Evolutionary conservation across 441 rosid species (phyloP).

Genomic region (Euphorbia celastroides): DNA sequence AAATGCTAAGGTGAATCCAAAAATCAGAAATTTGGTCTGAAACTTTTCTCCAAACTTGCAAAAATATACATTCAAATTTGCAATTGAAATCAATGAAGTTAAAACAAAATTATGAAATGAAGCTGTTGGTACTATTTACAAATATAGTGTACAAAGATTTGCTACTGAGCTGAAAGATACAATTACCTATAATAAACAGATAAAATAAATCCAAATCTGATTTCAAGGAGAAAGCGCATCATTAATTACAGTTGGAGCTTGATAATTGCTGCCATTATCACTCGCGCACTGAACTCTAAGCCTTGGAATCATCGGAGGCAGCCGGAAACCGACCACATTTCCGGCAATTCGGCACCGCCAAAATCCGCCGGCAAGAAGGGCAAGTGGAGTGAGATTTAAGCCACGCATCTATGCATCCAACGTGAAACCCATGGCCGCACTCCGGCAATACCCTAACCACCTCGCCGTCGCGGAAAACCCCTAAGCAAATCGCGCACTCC

Average conservation of each 20-base stretch:
- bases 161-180: background rate
- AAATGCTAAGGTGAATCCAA: no score
- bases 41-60: no score
- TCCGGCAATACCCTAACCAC: conserved; percentile 72
- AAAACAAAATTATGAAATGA: no score
- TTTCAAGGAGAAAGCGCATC: conserved; percentile 15
- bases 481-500: conserved; percentile 78
- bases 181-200: no score
- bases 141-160: background rate
- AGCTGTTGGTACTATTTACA: background rate
- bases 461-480: conserved; percentile 59
- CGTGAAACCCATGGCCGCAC: conserved; percentile 89
- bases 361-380: conserved; percentile 87
- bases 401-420: conserved; percentile 82
- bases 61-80: no score
- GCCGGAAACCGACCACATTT: conserved; percentile 39
- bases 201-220: background rate
- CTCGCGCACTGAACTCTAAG: conserved; percentile 6
- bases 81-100: no score
- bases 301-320: conserved; percentile 28
- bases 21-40: no score
- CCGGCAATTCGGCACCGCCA: conserved; percentile 51
- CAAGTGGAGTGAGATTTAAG: conserved; percentile 84
- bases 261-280: background rate
- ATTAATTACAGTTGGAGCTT: background rate